A percentile compares a stretch with the other conserved stretches of the same genome.
These are phyloP conservation scores for Ophiostoma novo-ulmi DNA, from an alignment of 2,329 filamentous ascomycete genomes.

Conservation along the genomic window DNA sequence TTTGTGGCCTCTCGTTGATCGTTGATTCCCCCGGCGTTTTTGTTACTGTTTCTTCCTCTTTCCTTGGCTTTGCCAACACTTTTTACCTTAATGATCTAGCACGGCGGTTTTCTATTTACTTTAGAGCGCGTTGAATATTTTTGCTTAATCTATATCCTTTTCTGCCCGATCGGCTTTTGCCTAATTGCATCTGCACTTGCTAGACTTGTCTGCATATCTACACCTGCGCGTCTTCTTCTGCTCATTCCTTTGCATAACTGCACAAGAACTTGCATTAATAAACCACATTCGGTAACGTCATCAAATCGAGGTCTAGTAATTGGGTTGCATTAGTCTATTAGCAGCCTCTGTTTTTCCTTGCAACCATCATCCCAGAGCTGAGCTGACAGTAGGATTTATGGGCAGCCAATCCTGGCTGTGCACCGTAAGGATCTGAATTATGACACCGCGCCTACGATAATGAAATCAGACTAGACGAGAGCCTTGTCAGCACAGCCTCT, in stretches of 20 bases:
- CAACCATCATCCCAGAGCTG: background rate
- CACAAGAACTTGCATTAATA: background rate
- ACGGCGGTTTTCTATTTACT: background rate
- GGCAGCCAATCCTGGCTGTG: background rate
- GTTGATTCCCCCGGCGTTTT: conserved; percentile 10
- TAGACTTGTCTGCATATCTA: background rate
- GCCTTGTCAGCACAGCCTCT: conserved; percentile 3
- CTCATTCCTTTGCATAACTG: background rate
- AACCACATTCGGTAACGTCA: background rate
- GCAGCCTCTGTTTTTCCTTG: background rate
- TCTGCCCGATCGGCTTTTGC: background rate
- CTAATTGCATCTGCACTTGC: background rate
- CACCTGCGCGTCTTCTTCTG: background rate
- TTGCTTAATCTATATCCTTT: background rate
- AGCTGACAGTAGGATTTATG: background rate
- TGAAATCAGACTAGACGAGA: background rate
- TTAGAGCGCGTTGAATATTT: background rate
- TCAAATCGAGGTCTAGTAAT: too few species aligned
- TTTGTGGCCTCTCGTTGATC: background rate
- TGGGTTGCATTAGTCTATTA: background rate
- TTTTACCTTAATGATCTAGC: background rate
- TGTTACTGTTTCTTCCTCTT: background rate
- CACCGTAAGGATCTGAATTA: background rate
- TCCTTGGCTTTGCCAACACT: background rate
- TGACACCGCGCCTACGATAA: background rate